These are phyloP conservation scores for Pleurotus tuoliensis DNA, from an alignment of 768 basidiomycete genomes.

Conservation along the genomic window DNA sequence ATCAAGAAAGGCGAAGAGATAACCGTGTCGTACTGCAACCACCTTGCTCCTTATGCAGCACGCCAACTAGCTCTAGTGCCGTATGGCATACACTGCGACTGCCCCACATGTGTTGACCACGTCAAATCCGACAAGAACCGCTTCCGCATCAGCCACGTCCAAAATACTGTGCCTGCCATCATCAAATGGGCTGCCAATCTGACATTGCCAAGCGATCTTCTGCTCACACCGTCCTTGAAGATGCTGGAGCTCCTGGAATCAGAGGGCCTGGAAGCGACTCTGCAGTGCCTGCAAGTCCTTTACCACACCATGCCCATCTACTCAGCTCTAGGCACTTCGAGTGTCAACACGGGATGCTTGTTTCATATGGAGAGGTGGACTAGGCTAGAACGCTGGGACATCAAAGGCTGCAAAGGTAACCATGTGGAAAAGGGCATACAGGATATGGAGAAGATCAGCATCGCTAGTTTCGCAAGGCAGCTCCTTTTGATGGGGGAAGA, in stretches of 20 bases:
- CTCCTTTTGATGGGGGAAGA: no score
- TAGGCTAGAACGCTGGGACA: neutral
- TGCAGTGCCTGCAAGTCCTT: neutral
- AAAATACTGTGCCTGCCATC: neutral
- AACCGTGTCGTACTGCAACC: conserved; percentile 21
- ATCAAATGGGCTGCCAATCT: neutral
- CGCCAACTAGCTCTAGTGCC: conserved; percentile 22
- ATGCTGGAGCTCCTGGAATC: neutral
- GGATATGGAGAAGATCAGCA: no score
- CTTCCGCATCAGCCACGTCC: no score
- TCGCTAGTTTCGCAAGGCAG: no score
- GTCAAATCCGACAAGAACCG: neutral
- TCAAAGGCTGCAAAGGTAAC: no score
- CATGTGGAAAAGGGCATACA: no score
- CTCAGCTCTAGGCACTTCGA: neutral
- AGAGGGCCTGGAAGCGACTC: neutral
- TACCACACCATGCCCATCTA: neutral
- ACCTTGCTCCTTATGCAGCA: conserved; percentile 9
- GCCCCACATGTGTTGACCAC: conserved; percentile 7
- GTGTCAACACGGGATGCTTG: neutral
- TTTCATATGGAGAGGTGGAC: neutral
- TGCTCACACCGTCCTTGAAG: neutral
- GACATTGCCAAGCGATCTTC: neutral
- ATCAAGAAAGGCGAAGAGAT: conserved; percentile 32
- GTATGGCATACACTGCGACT: conserved; percentile 31